Evolutionary conservation across 75 land plant genomes (phyloP), one percentile per base, ranked within the genome.

Genomic region (Pseudotsuga menziesii): DNA sequence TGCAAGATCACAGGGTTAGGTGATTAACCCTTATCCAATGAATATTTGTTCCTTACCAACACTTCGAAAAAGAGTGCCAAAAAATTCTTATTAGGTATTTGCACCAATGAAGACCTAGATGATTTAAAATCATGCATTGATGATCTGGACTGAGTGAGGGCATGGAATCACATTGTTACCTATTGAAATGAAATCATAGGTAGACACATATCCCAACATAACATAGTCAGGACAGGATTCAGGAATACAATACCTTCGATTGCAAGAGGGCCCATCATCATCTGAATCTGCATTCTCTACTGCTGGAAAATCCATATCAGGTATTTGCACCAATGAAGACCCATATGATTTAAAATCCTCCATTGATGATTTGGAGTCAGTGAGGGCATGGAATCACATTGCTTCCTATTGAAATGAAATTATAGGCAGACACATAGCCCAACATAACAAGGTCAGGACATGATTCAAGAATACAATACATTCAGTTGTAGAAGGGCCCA

Each of bases 221-320:
- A 61, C 13, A 26, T 61, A 3, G 14, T 61, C 64, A 26, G 64
- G 14, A 4, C 25, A 61, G 64, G 27, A 61, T 61, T 25, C 26
- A 56, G 57, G 57, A 11, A 11, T 14, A 56, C 1, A 56, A 56
- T 11, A 56, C 57, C 0, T 56, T 56, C 2, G n/a, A 29, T 66
- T 66, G 70, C 36, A 66, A 39, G 39, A 32, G 29, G 17, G 39
- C 29, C 35, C 70, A 66, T 66, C 41, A 66, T 66, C 13, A 35
- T 35, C 36, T 13, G 70, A 66, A 66, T 29, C 70, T 32, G 20
- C 70, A 66, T 66, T 66, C 16, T 66, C 70, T 29, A n/a, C n/a
- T n/a, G n/a, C n/a, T n/a, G n/a, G n/a, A n/a, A n/a, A n/a, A n/a
- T n/a, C n/a, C n/a, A n/a, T 48, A 48, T 48, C 52, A 48, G 52